Conservation (phyloP, 169 alveolate species). For the Plasmodium billcollinsi region DNA sequence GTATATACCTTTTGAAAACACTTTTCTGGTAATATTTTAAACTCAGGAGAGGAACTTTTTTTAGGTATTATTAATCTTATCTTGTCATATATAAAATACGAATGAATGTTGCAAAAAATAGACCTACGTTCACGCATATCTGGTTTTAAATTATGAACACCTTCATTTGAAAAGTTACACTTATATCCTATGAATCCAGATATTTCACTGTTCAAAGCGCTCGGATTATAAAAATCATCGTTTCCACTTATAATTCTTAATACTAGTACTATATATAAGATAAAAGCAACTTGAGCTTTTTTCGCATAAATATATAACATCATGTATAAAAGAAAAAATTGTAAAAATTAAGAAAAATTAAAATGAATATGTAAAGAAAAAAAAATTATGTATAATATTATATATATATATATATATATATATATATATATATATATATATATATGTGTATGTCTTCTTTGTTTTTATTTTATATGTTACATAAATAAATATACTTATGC, state of each 20-base stretch:
- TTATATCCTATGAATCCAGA: slow-evolving; percentile 58
- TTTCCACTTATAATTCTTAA: slow-evolving; percentile 7
- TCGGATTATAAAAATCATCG: slow-evolving; percentile 5
- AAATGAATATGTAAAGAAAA: not conserved
- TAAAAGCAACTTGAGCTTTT: not conserved
- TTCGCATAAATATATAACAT: slow-evolving; percentile 1
- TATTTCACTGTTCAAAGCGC: slow-evolving; percentile 3
- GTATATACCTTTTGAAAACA: slow-evolving; percentile 54
- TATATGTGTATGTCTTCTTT: not conserved
- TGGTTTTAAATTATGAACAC: slow-evolving; percentile 67
- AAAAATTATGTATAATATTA: not conserved
- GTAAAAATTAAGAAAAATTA: not conserved
- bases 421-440: slow-evolving; percentile 1
- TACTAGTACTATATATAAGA: not conserved
- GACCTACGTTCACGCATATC: slow-evolving; percentile 43
- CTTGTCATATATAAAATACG: slow-evolving; percentile 66
- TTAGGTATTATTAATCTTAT: slow-evolving; percentile 50
- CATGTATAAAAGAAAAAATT: not conserved
- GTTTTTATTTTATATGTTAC: not conserved
- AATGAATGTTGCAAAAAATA: slow-evolving; percentile 29
- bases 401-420: slow-evolving; percentile 10
- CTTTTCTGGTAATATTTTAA: slow-evolving; percentile 48
- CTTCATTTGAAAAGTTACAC: slow-evolving; percentile 50
- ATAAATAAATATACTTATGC: not conserved
- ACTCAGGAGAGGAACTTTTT: not conserved